phyloP scores from a whole-genome alignment of 2,329 filamentous ascomycete species.

The Apiospora sp. region DNA sequence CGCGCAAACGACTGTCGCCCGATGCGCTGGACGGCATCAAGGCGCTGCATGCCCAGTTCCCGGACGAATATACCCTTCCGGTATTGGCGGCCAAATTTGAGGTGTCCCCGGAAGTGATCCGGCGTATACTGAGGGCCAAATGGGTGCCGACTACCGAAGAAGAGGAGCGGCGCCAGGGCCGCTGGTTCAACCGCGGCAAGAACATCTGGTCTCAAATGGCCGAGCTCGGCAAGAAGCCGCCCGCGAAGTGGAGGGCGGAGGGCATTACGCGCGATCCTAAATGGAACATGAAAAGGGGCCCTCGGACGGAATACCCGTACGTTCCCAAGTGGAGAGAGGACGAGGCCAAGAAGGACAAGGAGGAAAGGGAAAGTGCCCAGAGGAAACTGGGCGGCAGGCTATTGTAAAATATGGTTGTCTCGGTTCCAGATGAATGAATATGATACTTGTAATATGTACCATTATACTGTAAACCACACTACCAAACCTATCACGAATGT shows the following conservation, averaged over 20 bases:
- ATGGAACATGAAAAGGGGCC: conserved; percentile 47
- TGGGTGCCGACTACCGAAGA: conserved; percentile 70
- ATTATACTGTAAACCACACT: conserved; percentile 9
- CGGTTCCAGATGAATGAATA: background rate
- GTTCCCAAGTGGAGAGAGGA: conserved; percentile 39
- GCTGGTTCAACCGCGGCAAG: conserved; percentile 70
- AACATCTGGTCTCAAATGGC: conserved; percentile 67
- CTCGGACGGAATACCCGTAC: conserved; percentile 40
- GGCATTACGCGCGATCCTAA: conserved; percentile 56
- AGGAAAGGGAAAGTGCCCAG: conserved; percentile 38
- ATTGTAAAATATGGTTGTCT: conserved; percentile 32
- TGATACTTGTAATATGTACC: background rate
- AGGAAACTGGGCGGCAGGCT: conserved; percentile 39
- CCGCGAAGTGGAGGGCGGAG: conserved; percentile 65
- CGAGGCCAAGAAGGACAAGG: conserved; percentile 36
- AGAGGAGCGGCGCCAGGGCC: conserved; percentile 62
- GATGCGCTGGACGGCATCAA: conserved; percentile 92
- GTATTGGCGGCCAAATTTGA: conserved; percentile 81
- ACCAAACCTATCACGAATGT: background rate
- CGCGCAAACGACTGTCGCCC: conserved; percentile 86
- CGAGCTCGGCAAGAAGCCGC: conserved; percentile 68
- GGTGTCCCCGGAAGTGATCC: conserved; percentile 86
- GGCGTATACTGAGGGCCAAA: conserved; percentile 83
- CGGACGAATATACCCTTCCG: conserved; percentile 77
- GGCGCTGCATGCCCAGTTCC: conserved; percentile 79